Evolutionary conservation across 768 basidiomycete genomes (phyloP), one percentile per base, ranked within the genome.

Genomic region (Russula vinacea): DNA sequence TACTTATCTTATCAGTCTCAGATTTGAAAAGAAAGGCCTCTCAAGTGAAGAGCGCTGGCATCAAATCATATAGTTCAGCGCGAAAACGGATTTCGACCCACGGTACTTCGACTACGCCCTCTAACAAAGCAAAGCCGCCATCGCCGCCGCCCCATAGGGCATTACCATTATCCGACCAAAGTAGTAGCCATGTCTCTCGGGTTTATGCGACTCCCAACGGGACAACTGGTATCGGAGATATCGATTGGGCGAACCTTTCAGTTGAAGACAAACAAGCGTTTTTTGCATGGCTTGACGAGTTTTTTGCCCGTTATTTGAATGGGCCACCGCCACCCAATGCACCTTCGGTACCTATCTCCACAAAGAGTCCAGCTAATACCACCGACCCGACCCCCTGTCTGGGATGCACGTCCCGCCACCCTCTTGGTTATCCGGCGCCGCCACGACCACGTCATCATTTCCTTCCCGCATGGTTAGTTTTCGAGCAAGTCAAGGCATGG

Each of bases 201-300:
- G 22, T 53, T 8, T 45, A 47, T 3, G 44, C 26, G 14, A 13
- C 19, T n/a, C 35, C 52, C 19, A 17, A 10, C 16, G 60, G 22
- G 24, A 45, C 24, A 1, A 3, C 49, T 51, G 70, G 69, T 16
- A 17, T 63, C 56, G 69, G 63, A 6, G 59, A 44, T 44, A 82
- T 92, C 33, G 84, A 90, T 71, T 92, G 90, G 90, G 73, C 79
- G 6, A 84, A 88, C 72, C 77, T 92, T 54, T 82, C 84, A 2
- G 70, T 72, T 24, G 80, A 86, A 71, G 89, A 92, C 70, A 92
- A 90, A 71, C 76, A 83, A 35, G 82, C 77, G 29, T 88, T 92
- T 70, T 92, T 92, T 73, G 74, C 75, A 64, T 92, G 90, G 89
- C 77, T 92, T 24, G 90, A 92, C 71, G 90, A 91, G 70, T 92